Conservation (phyloP, 1,284 basidiomycete genomes). For the Entoloma clypeatum region DNA sequence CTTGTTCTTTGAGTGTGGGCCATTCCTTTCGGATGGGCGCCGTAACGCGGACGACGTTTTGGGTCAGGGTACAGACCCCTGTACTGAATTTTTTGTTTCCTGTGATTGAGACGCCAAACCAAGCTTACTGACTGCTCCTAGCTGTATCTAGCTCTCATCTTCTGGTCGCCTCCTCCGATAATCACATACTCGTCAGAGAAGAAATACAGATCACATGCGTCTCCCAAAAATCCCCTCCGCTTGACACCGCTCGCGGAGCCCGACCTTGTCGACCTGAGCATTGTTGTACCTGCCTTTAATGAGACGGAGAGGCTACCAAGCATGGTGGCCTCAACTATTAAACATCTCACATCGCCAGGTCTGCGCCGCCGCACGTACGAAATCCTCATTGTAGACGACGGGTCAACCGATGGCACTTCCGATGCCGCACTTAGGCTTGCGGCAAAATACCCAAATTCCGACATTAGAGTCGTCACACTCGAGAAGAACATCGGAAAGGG, state of each 20-base stretch:
- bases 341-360: slow-evolving; percentile 43
- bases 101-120: slow-evolving; percentile 2
- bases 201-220: slow-evolving; percentile 53
- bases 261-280: slow-evolving; percentile 62
- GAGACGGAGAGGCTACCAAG: slow-evolving; percentile 74
- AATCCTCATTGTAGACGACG: slow-evolving; percentile 88
- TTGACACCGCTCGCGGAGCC: slow-evolving; percentile 53
- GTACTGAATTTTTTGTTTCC: slow-evolving; percentile 28
- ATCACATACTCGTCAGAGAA: slow-evolving; percentile 62
- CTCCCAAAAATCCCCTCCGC: slow-evolving; percentile 44
- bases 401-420: slow-evolving; percentile 75
- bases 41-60: slow-evolving; percentile 58
- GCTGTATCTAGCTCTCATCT: slow-evolving; percentile 59
- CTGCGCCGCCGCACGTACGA: slow-evolving; percentile 58
- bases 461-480: slow-evolving; percentile 77
- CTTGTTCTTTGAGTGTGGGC: slow-evolving; percentile 86
- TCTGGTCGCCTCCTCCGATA: slow-evolving; percentile 67
- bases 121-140: slow-evolving; percentile 27
- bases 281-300: slow-evolving; percentile 91
- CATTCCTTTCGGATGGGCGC: slow-evolving; percentile 45
- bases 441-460: slow-evolving; percentile 43
- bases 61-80: slow-evolving; percentile 44
- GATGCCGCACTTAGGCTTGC: slow-evolving; percentile 65
- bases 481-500: slow-evolving; percentile 87
- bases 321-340: slow-evolving; percentile 78